phyloP scores from a whole-genome alignment of 306 rosid species.

The Quercus wislizeni region DNA sequence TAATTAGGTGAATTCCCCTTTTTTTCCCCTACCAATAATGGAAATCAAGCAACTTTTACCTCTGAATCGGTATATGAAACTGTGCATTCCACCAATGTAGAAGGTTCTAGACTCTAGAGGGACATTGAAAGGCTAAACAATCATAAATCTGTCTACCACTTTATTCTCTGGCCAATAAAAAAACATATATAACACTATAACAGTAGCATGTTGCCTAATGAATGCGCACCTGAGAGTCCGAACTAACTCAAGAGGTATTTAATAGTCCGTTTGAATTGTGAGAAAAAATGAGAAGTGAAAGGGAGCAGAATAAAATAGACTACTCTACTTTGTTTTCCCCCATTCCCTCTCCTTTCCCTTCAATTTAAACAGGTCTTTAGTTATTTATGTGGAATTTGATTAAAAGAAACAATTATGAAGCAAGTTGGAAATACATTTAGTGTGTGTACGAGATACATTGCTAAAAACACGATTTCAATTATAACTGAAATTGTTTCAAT shows the following conservation, averaged over 20 bases:
- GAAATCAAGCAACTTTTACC: background rate
- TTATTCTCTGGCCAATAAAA: background rate
- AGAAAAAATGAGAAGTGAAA: fast-evolving
- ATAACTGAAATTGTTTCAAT: too few species aligned
- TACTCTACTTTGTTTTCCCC: fast-evolving
- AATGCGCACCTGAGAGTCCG: too few species aligned
- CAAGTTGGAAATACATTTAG: too few species aligned
- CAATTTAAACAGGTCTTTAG: fast-evolving
- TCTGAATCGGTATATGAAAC: background rate
- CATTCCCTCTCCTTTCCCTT: fast-evolving
- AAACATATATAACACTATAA: background rate
- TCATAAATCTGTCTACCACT: background rate
- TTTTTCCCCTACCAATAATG: background rate
- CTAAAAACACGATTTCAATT: fast-evolving
- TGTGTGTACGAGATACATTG: too few species aligned
- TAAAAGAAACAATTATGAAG: background rate
- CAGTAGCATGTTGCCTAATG: background rate
- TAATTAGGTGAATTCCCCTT: too few species aligned
- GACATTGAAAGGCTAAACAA: background rate
- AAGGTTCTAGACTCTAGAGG: background rate
- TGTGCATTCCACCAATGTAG: background rate
- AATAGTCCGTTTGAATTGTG: too few species aligned
- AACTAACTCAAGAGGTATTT: too few species aligned
- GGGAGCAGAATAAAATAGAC: fast-evolving
- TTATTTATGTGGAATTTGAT: background rate